Base-by-base conservation (phyloP, 768 basidiomycete species). In the Kwoniella botswanensis region DNA sequence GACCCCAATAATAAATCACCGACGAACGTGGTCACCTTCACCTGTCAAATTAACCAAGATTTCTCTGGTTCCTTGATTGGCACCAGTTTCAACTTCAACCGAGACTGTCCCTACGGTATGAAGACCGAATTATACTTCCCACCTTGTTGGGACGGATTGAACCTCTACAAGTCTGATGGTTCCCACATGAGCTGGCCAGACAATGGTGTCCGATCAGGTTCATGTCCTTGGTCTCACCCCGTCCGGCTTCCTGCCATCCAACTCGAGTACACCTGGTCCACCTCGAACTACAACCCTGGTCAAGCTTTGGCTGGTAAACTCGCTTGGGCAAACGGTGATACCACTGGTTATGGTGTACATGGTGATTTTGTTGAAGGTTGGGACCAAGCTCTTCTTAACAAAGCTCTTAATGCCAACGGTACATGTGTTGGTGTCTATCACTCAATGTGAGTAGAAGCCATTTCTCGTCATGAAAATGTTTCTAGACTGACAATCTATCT, bases 271-370 rank as follows among this genome's bases (percentile, higher is more conserved):
- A 76, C 74, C 24, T 79, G 70, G 70, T 26, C 65, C 44, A 70
- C 71, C 35, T 71, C 68, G 17, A 66, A 69, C 21, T 68, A 62
- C 54, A 69, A 50, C 87, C 82, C 82, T 88, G 9, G 68, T 53
- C 53, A 54, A 24, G 52, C 71, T 46, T 57, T 78, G 22, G 67
- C 67, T 29, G 81, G 81, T 24, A 73, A 79, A 59, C 67, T 79
- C 4, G 74, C 73, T 42, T 81, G 79, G 79, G 86, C 89, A 21
- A 83, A 88, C 71, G 90, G 90, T 44, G 90, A 91, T 76, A 86
- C 86, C 12, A 89, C 88, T 46, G 89, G 89, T 11, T 88, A 88
- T 75, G 89, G 89, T 77, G 86, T 88, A 73, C 82, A 82, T 65
- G 80, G 70, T 41, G 77, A 79, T 57, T 81, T 80, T 50, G 68